Conservation (phyloP, 1,284 basidiomycete species). For the Boletellus deceptivus region DNA sequence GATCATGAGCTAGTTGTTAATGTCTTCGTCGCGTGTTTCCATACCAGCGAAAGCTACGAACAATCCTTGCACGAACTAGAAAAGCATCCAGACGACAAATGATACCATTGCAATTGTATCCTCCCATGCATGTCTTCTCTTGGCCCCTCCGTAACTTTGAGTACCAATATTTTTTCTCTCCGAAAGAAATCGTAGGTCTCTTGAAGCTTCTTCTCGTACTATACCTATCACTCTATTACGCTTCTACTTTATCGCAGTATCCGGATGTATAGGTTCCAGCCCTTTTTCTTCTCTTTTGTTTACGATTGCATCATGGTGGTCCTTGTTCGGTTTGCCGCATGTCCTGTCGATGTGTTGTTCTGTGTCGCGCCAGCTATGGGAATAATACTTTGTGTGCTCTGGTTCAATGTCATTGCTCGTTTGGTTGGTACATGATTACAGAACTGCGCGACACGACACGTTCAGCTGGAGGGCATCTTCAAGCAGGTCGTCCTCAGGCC, state of each 20-base stretch:
- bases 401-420: background rate
- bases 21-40: constrained; percentile 6
- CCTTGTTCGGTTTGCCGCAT: constrained; percentile 17
- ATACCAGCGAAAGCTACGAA: constrained; percentile 13
- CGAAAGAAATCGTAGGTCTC: background rate
- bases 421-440: background rate
- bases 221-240: constrained; percentile 15
- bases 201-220: constrained; percentile 4
- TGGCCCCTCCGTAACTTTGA: constrained; percentile 5
- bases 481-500: constrained; percentile 74
- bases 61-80: constrained; percentile 26
- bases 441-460: too few relatives aligned
- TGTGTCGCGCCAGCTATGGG: constrained; percentile 26
- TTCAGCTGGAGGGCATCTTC: constrained; percentile 66
- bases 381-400: constrained; percentile 10
- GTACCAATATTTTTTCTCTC: background rate
- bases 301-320: constrained; percentile 4
- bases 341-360: constrained; percentile 28
- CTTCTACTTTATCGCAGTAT: constrained; percentile 11
- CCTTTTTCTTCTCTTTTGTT: background rate
- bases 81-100: constrained; percentile 24
- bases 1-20: background rate
- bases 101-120: constrained; percentile 29
- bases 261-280: background rate
- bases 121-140: constrained; percentile 20